Evolutionary conservation across 352 stramenopile species (phyloP).

Genomic region (Pythium dissotocum): DNA sequence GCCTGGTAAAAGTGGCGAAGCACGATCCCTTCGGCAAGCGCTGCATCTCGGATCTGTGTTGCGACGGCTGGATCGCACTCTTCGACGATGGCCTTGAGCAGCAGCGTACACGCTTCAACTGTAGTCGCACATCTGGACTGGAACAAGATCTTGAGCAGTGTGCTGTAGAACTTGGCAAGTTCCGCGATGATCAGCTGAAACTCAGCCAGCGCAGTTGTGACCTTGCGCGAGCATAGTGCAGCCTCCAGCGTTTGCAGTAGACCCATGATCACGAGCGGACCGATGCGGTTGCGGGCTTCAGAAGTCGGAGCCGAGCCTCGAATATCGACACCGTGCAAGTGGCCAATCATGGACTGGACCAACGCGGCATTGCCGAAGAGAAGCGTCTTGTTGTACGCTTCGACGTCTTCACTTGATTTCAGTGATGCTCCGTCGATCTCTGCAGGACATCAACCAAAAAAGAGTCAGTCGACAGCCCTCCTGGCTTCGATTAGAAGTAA

Average conservation of each 20-base stretch:
- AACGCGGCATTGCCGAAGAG: slow-evolving; percentile 76
- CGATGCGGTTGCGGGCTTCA: slow-evolving; percentile 28
- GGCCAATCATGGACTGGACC: slow-evolving; percentile 57
- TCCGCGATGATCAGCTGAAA: slow-evolving; percentile 63
- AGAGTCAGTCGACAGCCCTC: not conserved
- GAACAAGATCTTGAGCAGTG: slow-evolving; percentile 87
- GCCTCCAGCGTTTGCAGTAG: slow-evolving; percentile 91
- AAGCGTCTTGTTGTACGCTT: slow-evolving; percentile 73
- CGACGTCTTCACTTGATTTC: slow-evolving; percentile 67
- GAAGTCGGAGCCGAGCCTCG: slow-evolving; percentile 30
- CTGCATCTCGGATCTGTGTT: slow-evolving; percentile 87
- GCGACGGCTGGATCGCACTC: slow-evolving; percentile 84
- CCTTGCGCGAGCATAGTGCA: slow-evolving; percentile 84
- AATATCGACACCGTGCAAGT: slow-evolving; percentile 62
- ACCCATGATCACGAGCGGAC: slow-evolving; percentile 90
- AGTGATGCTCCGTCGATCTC: slow-evolving; percentile 50
- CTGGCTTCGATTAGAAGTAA: not conserved
- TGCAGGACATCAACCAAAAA: slow-evolving; percentile 17
- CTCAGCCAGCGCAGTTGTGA: slow-evolving; percentile 81
- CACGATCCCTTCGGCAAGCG: slow-evolving; percentile 92
- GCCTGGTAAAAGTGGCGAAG: slow-evolving; percentile 93
- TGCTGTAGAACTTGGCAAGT: slow-evolving; percentile 79
- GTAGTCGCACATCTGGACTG: slow-evolving; percentile 87
- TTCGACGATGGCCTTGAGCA: slow-evolving; percentile 91
- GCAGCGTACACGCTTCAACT: slow-evolving; percentile 86